A percentile compares a stretch with the other conserved stretches of the same genome.
Evolutionary conservation across 371 early-diverging fungal species (phyloP).

Genomic region (Actinomucor elegans): DNA sequence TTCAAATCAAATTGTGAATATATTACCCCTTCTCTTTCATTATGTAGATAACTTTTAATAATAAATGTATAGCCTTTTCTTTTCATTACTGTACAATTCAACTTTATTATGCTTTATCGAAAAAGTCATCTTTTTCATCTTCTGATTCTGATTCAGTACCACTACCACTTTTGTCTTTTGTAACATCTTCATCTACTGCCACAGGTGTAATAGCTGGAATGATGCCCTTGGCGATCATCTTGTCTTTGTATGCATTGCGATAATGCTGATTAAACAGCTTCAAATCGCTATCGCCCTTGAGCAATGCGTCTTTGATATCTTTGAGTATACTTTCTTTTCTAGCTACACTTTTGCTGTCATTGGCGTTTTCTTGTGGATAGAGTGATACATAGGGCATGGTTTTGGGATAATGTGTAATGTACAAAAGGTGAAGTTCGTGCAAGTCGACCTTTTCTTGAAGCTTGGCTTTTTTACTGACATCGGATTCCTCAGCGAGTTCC

Average conservation of each 20-base stretch:
- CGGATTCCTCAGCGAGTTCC: constrained; percentile 15
- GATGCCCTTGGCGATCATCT: constrained; percentile 22
- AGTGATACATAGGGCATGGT: constrained; percentile 40
- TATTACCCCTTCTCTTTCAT: neutral
- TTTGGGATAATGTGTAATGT: constrained; percentile 32
- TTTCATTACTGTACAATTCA: too few species aligned
- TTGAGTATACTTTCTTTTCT: constrained; percentile 21
- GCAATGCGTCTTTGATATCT: constrained; percentile 22
- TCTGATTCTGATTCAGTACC: neutral
- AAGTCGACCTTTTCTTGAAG: constrained; percentile 20
- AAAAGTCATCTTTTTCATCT: constrained; percentile 27
- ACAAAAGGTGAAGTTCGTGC: constrained; percentile 21
- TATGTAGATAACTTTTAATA: neutral
- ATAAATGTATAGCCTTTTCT: too few species aligned
- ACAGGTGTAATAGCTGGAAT: constrained; percentile 20
- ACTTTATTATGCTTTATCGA: constrained; percentile 22
- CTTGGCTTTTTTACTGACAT: constrained; percentile 15
- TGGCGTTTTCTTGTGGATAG: constrained; percentile 21
- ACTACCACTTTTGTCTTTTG: constrained; percentile 1
- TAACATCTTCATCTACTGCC: constrained; percentile 12
- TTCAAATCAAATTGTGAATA: neutral
- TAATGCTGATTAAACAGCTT: constrained; percentile 24
- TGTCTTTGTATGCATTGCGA: constrained; percentile 32
- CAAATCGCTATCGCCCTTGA: constrained; percentile 25
- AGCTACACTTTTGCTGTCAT: constrained; percentile 15